These are phyloP conservation scores for Myriosclerotinia curreyana DNA, from an alignment of 2,329 filamentous ascomycete genomes.

Conservation along the genomic window DNA sequence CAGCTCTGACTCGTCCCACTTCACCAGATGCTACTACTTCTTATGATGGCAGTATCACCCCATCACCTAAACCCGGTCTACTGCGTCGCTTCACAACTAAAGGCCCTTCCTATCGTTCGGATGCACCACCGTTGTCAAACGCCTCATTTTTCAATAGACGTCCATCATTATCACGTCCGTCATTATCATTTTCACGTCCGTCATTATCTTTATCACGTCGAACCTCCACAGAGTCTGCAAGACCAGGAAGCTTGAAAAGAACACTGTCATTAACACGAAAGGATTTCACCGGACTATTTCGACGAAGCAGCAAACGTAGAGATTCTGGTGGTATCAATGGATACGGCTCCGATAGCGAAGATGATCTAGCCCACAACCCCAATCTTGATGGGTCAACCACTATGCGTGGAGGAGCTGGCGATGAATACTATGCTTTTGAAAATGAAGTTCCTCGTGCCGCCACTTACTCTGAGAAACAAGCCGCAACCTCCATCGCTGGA, in stretches of 20 bases:
- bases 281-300: constrained; percentile 47
- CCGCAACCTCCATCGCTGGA: constrained; percentile 32
- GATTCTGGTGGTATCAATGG: constrained; percentile 55
- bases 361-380: constrained; percentile 37
- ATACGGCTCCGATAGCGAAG: constrained; percentile 48
- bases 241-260: constrained; percentile 44
- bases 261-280: constrained; percentile 60
- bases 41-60: constrained; percentile 43
- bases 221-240: constrained; percentile 42
- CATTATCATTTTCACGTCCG: constrained; percentile 32
- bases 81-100: constrained; percentile 38
- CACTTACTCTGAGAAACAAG: constrained; percentile 26
- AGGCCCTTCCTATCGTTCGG: constrained; percentile 37
- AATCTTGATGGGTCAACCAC: constrained; percentile 29
- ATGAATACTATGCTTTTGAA: constrained; percentile 48
- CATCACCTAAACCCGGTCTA: constrained; percentile 33
- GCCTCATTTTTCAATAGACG: constrained; percentile 44
- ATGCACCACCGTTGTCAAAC: constrained; percentile 35
- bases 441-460: constrained; percentile 24
- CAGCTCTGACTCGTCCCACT: constrained; percentile 69
- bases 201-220: constrained; percentile 35
- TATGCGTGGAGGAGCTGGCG: constrained; percentile 41
- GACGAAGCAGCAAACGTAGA: constrained; percentile 48
- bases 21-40: constrained; percentile 53
- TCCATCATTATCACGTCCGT: constrained; percentile 41